Conservation (phyloP, 495 filamentous ascomycete genomes). For the Rostrohypoxylon terebratum region DNA sequence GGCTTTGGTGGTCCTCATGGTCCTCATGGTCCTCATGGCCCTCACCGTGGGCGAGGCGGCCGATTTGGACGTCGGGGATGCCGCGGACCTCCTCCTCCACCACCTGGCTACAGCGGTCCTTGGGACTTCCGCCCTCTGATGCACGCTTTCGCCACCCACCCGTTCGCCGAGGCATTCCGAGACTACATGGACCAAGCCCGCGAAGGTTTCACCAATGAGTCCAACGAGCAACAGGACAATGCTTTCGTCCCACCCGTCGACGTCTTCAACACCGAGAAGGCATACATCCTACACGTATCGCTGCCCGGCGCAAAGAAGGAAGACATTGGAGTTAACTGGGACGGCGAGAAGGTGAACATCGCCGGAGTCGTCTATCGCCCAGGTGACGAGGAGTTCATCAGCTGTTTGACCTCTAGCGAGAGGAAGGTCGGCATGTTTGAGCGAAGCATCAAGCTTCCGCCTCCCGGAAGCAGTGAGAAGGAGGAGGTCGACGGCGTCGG, state of each 20-base stretch:
- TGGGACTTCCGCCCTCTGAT: conserved; percentile 59
- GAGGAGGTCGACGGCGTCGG: conserved; percentile 71
- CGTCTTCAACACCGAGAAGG: conserved; percentile 73
- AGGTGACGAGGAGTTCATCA: conserved; percentile 77
- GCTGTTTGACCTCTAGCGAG: conserved; percentile 70
- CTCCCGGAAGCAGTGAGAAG: conserved; percentile 58
- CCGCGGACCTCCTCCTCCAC: conserved; percentile 24
- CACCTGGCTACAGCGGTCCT: conserved; percentile 35
- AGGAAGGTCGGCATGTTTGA: conserved; percentile 79
- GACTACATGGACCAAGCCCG: conserved; percentile 52
- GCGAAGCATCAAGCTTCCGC: conserved; percentile 70
- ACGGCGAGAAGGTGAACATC: conserved; percentile 74
- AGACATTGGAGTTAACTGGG: conserved; percentile 80
- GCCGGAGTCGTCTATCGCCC: conserved; percentile 77
- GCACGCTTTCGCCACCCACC: conserved; percentile 53
- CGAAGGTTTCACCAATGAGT: conserved; percentile 38
- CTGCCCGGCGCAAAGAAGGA: conserved; percentile 82
- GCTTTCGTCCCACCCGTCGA: conserved; percentile 76
- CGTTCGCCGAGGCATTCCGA: conserved; percentile 57
- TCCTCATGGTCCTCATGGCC: conserved; percentile 9
- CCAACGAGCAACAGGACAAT: conserved; percentile 49
- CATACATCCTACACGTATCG: conserved; percentile 76
- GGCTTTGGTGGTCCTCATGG: conserved; percentile 11
- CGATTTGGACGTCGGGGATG: conserved; percentile 33
- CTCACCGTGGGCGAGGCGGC: conserved; percentile 43